Percentiles rank a stretch among this genome's conserved stretches.
These are phyloP conservation scores for Aspergillus intermedius DNA, from an alignment of 2,329 filamentous ascomycete species.

Conservation along the genomic window DNA sequence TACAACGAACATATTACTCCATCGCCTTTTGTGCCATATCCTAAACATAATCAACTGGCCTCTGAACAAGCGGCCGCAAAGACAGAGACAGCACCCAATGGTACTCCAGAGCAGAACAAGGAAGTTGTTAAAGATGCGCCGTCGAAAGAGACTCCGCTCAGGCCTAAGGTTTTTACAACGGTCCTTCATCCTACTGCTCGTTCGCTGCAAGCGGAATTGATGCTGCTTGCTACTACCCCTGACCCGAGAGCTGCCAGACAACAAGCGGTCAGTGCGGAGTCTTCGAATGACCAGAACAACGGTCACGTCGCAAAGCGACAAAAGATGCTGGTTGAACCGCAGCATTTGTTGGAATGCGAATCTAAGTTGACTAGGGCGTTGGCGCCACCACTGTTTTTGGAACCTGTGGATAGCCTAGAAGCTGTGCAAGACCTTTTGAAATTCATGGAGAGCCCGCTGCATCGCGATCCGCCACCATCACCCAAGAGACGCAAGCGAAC, in stretches of 20 bases:
- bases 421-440: conserved; percentile 68
- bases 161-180: conserved; percentile 63
- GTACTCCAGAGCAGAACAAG: neutral
- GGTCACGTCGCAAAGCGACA: conserved; percentile 55
- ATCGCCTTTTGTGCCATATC: conserved; percentile 75
- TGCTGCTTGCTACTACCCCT: conserved; percentile 68
- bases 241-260: conserved; percentile 48
- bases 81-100: conserved; percentile 12
- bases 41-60: conserved; percentile 38
- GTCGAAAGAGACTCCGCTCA: conserved; percentile 43
- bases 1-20: conserved; percentile 86
- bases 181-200: conserved; percentile 80
- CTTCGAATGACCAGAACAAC: conserved; percentile 55
- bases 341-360: conserved; percentile 68
- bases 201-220: conserved; percentile 67
- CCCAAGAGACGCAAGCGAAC: conserved; percentile 91
- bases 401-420: conserved; percentile 62
- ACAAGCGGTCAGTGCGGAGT: conserved; percentile 33
- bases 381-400: conserved; percentile 67
- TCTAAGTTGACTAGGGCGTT: conserved; percentile 68
- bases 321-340: conserved; percentile 73
- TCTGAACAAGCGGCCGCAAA: conserved; percentile 23
- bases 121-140: neutral
- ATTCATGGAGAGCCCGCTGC: conserved; percentile 66
- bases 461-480: conserved; percentile 67